These are phyloP conservation scores for Wallacemonas collosoma DNA, from an alignment of 208 protist genomes.

Conservation along the genomic window DNA sequence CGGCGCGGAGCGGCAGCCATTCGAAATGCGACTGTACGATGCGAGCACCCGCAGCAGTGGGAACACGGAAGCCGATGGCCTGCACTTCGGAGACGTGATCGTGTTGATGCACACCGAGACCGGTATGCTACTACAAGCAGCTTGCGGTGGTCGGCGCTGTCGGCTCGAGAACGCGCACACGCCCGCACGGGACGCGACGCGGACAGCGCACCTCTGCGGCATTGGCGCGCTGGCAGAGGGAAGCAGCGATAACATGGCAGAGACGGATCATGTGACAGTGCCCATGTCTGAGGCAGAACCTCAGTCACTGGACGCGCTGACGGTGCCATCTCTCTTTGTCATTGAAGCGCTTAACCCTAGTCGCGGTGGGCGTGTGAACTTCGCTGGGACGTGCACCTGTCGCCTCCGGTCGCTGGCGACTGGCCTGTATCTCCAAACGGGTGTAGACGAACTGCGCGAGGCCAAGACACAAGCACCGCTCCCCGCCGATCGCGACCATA, in stretches of 20 bases:
- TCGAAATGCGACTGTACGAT: slow-evolving; percentile 53
- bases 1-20: slow-evolving; percentile 35
- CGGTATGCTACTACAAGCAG: slow-evolving; percentile 38
- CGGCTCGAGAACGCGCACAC: slow-evolving; percentile 27
- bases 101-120: slow-evolving; percentile 57
- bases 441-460: slow-evolving; percentile 11
- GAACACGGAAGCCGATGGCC: slow-evolving; percentile 18
- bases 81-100: slow-evolving; percentile 61
- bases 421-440: slow-evolving; percentile 42
- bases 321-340: slow-evolving; percentile 38
- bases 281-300: neutral
- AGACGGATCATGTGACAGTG: too few species aligned
- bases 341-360: slow-evolving; percentile 40
- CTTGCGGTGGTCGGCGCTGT: slow-evolving; percentile 19
- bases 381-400: slow-evolving; percentile 25
- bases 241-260: too few species aligned
- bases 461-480: neutral
- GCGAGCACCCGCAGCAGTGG: slow-evolving; percentile 25
- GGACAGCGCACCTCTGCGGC: too few species aligned
- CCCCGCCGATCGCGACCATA: too few species aligned
- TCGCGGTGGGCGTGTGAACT: slow-evolving; percentile 38
- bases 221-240: neutral
- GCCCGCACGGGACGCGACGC: neutral
- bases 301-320: neutral
- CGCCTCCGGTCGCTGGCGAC: slow-evolving; percentile 43